Evolutionary conservation across 805 yeast genomes (phyloP).

Genomic region (Candida railenensis): DNA sequence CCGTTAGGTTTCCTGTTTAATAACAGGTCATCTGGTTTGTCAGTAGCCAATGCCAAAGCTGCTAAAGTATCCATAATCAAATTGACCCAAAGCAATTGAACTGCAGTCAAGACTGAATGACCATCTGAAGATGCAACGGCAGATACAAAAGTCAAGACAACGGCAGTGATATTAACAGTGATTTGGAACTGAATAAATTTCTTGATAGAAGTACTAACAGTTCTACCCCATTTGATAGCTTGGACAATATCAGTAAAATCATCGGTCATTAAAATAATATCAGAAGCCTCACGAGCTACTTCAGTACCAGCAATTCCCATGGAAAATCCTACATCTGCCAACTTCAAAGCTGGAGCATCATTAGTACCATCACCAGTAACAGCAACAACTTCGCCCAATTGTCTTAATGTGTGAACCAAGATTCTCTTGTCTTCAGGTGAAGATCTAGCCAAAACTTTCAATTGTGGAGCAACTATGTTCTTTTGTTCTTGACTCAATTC

Average conservation of each 20-base stretch:
- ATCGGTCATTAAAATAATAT: constrained; percentile 88
- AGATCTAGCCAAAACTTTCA: constrained; percentile 88
- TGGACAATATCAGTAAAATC: constrained; percentile 92
- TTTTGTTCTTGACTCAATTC: constrained; percentile 59
- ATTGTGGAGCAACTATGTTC: constrained; percentile 59
- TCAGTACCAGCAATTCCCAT: constrained; percentile 99
- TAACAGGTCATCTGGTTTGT: constrained; percentile 84
- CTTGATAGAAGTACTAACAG: constrained; percentile 90
- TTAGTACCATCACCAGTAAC: constrained; percentile 99
- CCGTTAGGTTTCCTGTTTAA: constrained; percentile 83
- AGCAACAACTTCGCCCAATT: constrained; percentile 90
- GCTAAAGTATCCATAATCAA: constrained; percentile 98
- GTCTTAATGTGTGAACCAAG: constrained; percentile 76
- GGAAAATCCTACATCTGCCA: constrained; percentile 97
- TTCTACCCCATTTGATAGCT: constrained; percentile 98
- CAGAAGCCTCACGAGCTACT: constrained; percentile 97
- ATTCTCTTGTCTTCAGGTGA: constrained; percentile 94
- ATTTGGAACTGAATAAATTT: constrained; percentile 95
- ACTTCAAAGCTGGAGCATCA: constrained; percentile 95
- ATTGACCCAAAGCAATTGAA: constrained; percentile 95
- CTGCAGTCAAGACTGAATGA: constrained; percentile 90
- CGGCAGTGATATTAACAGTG: constrained; percentile 97
- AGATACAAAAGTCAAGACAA: constrained; percentile 85
- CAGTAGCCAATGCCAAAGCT: constrained; percentile 96
- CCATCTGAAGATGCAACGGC: constrained; percentile 84